Conservation (phyloP, 257 asterid species). For the Nyctanthes arbortristis region DNA sequence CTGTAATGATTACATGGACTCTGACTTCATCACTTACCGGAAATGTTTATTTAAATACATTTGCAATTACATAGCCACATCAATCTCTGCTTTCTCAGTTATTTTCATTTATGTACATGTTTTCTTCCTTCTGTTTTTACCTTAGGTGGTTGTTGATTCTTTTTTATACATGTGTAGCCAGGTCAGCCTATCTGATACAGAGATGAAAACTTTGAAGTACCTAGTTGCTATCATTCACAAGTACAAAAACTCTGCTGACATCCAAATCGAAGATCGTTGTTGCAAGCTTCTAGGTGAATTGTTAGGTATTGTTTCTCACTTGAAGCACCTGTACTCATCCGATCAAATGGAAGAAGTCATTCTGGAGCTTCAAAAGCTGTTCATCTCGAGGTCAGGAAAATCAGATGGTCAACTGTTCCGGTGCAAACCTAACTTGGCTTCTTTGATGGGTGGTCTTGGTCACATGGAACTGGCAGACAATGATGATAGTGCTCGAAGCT, state of each 20-base stretch:
- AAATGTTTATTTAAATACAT: not conserved
- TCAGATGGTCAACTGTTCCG: conserved; percentile 46
- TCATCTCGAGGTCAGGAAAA: conserved; percentile 49
- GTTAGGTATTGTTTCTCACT: conserved; percentile 62
- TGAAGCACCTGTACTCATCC: conserved; percentile 64
- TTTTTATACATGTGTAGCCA: conserved; percentile 45
- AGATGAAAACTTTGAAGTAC: conserved; percentile 71
- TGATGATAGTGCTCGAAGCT: conserved; percentile 53
- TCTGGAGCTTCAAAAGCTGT: conserved; percentile 76
- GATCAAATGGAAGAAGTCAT: conserved; percentile 79
- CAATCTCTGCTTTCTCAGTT: not conserved
- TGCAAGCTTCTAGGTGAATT: conserved; percentile 71
- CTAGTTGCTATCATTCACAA: conserved; percentile 57
- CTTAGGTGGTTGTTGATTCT: conserved; percentile 4
- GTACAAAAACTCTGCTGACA: conserved; percentile 55
- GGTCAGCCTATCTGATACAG: conserved; percentile 76
- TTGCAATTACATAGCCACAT: not conserved
- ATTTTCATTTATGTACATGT: not conserved
- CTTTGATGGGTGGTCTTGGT: conserved; percentile 86
- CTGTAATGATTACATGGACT: not conserved
- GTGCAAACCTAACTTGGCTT: conserved; percentile 80
- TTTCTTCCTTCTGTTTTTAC: not conserved
- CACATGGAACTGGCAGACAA: conserved; percentile 54
- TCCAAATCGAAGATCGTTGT: conserved; percentile 40
- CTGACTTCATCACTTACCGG: too few relatives aligned